These are phyloP conservation scores for Botryosphaeria dothidea DNA, from an alignment of 2,329 filamentous ascomycete species.

Conservation along the genomic window DNA sequence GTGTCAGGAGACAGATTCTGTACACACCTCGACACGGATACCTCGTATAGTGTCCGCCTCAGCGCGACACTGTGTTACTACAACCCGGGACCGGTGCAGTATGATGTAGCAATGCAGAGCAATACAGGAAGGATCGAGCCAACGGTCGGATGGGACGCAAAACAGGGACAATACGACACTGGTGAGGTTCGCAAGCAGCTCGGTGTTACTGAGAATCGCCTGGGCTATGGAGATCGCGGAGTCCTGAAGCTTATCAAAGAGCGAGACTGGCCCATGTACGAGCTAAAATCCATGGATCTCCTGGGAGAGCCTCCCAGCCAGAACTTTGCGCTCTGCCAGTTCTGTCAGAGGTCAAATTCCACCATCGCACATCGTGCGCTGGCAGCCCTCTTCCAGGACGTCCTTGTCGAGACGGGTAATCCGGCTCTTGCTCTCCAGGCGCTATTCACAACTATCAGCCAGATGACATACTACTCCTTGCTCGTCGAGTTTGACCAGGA, in stretches of 20 bases:
- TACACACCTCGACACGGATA: neutral
- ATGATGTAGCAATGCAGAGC: neutral
- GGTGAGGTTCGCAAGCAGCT: neutral
- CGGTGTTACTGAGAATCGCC: neutral
- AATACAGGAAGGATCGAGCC: neutral
- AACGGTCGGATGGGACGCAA: neutral
- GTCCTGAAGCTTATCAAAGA: neutral
- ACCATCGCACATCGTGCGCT: constrained; percentile 13
- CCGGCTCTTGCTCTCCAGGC: constrained; percentile 22
- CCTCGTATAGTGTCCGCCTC: neutral
- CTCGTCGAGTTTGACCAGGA: constrained; percentile 14
- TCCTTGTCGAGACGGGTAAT: constrained; percentile 17
- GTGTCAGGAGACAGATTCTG: neutral
- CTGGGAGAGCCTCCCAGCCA: neutral
- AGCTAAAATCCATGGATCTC: neutral
- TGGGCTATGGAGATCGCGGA: neutral
- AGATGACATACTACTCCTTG: constrained; percentile 22
- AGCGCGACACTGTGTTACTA: neutral
- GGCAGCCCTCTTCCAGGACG: constrained; percentile 19
- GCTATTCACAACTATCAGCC: constrained; percentile 18
- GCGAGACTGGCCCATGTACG: neutral
- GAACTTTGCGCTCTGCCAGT: neutral
- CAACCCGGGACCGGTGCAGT: neutral
- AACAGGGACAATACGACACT: neutral
- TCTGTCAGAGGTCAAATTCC: neutral